phyloP scores from a whole-genome alignment of 2,329 filamentous ascomycete genomes.

The Cordyceps pruinosa region DNA sequence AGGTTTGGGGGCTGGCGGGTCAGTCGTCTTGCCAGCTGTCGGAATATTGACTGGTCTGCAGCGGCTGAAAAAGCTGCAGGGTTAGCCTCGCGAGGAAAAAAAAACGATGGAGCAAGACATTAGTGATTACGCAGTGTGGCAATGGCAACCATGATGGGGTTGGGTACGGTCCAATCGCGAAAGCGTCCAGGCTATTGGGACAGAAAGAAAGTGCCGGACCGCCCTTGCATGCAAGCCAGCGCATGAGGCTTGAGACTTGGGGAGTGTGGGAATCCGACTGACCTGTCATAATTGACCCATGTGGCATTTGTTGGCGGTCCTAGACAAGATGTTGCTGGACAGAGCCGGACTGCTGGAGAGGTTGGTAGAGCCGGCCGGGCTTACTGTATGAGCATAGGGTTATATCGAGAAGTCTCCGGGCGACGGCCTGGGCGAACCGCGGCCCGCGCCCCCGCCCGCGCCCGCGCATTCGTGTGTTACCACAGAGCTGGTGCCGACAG shows the following conservation, averaged over 20 bases:
- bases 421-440: too few species aligned
- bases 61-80: neutral
- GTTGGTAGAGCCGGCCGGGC: too few species aligned
- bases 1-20: too few species aligned
- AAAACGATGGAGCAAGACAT: neutral
- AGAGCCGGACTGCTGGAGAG: neutral
- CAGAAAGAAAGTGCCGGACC: conserved; percentile 6
- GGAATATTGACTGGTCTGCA: neutral
- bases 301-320: too few species aligned
- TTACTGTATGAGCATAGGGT: neutral
- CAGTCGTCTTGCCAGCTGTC: too few species aligned
- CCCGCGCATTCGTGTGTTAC: too few species aligned
- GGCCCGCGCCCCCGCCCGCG: too few species aligned
- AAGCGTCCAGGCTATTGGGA: conserved; percentile 8
- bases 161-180: conserved; percentile 8
- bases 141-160: too few species aligned
- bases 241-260: neutral
- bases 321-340: neutral
- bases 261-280: neutral
- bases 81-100: too few species aligned
- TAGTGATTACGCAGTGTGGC: neutral
- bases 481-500: too few species aligned
- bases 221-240: conserved; percentile 7
- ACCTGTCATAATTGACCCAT: conserved; percentile 9
- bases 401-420: neutral